These are phyloP conservation scores for Fomitopsis betulina DNA, from an alignment of 1,284 basidiomycete genomes.

Conservation along the genomic window DNA sequence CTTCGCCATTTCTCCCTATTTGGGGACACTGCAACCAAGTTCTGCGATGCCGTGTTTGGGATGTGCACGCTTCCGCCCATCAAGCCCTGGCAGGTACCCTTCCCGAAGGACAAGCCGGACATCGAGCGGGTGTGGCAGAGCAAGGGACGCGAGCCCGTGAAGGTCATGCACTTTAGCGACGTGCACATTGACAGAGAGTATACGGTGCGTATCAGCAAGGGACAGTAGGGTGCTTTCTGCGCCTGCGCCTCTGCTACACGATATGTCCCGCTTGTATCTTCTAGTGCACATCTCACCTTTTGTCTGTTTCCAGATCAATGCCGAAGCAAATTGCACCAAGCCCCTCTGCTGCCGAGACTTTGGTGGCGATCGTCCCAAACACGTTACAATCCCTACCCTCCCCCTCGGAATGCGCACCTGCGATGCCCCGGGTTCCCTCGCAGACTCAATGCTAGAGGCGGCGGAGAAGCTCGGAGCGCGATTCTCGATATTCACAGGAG, in stretches of 20 bases:
- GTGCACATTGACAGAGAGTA: constrained; percentile 51
- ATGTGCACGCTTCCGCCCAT: constrained; percentile 41
- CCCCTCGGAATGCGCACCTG: constrained; percentile 44
- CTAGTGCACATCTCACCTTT: not conserved
- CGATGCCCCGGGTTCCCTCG: constrained; percentile 42
- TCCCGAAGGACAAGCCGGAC: constrained; percentile 37
- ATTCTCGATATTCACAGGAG: constrained; percentile 59
- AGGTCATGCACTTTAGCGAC: constrained; percentile 50
- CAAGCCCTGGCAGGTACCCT: constrained; percentile 37
- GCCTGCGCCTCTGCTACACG: not conserved
- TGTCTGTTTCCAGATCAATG: constrained; percentile 31
- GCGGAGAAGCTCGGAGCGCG: constrained; percentile 32
- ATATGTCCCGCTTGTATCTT: no score
- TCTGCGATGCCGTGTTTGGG: constrained; percentile 54
- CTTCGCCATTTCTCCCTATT: constrained; percentile 43
- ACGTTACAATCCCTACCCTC: constrained; percentile 38
- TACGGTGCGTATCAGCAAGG: constrained; percentile 29
- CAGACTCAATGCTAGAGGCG: constrained; percentile 46
- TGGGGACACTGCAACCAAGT: constrained; percentile 46
- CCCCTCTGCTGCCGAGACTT: constrained; percentile 54
- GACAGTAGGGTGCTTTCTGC: not conserved
- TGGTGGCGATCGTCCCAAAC: constrained; percentile 31
- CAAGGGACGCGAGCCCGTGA: constrained; percentile 38
- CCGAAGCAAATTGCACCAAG: constrained; percentile 52
- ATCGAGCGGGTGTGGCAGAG: constrained; percentile 33